These are phyloP conservation scores for Botrytis byssoidea DNA, from an alignment of 2,329 filamentous ascomycete species.

Conservation along the genomic window DNA sequence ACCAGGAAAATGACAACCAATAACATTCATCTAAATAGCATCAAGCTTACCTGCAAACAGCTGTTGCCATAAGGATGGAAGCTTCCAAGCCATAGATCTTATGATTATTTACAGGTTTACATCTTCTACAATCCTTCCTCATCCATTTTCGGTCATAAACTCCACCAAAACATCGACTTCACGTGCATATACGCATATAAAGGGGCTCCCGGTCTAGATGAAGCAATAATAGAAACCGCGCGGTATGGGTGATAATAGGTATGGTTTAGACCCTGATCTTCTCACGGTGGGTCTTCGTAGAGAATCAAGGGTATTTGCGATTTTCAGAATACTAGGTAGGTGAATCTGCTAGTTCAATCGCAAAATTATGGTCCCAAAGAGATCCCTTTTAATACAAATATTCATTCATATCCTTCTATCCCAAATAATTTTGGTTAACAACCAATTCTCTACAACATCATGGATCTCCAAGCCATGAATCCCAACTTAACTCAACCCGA, in stretches of 20 bases:
- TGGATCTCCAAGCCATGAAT: slow-evolving; percentile 20
- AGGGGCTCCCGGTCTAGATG: slow-evolving; percentile 1
- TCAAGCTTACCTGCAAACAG: not conserved
- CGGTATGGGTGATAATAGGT: not conserved
- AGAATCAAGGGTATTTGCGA: slow-evolving; percentile 1
- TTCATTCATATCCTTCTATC: not conserved
- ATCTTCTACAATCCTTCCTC: not conserved
- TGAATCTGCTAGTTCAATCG: slow-evolving; percentile 9
- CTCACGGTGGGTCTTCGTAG: not conserved
- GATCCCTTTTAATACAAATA: slow-evolving; percentile 6
- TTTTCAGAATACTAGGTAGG: not conserved
- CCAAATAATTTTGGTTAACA: slow-evolving; percentile 3
- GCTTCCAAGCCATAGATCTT: not conserved
- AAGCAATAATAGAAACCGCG: slow-evolving; percentile 3
- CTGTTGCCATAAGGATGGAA: not conserved
- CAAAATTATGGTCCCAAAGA: slow-evolving; percentile 13
- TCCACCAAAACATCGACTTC: not conserved
- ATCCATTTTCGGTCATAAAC: not conserved
- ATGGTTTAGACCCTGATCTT: slow-evolving; percentile 6
- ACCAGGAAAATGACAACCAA: not conserved
- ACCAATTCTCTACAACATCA: slow-evolving; percentile 11
- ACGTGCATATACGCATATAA: not conserved
- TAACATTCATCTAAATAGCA: not conserved
- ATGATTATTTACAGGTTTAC: not conserved
- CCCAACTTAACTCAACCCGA: slow-evolving; percentile 18